Conservation (phyloP, 176 grass and related monocot species). For the Areca catechu region DNA sequence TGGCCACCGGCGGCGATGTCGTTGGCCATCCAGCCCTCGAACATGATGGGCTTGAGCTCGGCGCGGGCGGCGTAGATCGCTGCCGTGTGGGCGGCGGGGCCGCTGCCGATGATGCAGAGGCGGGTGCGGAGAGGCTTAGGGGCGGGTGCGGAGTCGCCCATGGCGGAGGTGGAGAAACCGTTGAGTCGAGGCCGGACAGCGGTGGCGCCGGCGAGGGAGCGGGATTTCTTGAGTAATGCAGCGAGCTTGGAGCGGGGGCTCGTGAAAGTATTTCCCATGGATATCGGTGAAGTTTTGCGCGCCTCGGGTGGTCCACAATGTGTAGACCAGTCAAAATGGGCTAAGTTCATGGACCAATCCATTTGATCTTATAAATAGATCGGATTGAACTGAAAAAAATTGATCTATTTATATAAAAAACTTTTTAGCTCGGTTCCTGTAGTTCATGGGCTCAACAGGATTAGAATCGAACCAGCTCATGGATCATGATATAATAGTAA, state of each 20-base stretch:
- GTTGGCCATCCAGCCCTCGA: conserved; percentile 87
- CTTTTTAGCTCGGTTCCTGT: too few species aligned
- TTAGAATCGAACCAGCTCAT: too few species aligned
- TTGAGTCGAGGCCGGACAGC: not conserved
- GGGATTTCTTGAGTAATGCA: conserved; percentile 52
- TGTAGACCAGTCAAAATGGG: too few species aligned
- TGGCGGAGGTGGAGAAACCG: conserved; percentile 12
- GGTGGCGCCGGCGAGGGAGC: conserved; percentile 17
- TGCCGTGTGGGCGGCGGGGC: conserved; percentile 81
- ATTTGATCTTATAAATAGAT: too few species aligned
- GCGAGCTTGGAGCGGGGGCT: conserved; percentile 42
- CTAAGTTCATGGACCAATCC: too few species aligned
- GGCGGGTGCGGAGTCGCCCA: conserved; percentile 44
- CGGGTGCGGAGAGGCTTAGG: conserved; percentile 39
- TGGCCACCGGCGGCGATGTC: conserved; percentile 78
- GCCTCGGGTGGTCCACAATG: too few species aligned
- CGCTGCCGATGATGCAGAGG: conserved; percentile 90
- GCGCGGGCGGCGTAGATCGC: conserved; percentile 89
- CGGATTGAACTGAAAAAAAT: too few species aligned
- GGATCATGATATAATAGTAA: too few species aligned
- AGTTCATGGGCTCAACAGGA: too few species aligned
- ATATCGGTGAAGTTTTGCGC: too few species aligned
- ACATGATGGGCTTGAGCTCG: conserved; percentile 81
- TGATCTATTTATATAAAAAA: too few species aligned
- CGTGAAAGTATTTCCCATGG: conserved; percentile 1